These are phyloP conservation scores for Boletus bicolor DNA, from an alignment of 768 basidiomycete genomes.

Conservation along the genomic window DNA sequence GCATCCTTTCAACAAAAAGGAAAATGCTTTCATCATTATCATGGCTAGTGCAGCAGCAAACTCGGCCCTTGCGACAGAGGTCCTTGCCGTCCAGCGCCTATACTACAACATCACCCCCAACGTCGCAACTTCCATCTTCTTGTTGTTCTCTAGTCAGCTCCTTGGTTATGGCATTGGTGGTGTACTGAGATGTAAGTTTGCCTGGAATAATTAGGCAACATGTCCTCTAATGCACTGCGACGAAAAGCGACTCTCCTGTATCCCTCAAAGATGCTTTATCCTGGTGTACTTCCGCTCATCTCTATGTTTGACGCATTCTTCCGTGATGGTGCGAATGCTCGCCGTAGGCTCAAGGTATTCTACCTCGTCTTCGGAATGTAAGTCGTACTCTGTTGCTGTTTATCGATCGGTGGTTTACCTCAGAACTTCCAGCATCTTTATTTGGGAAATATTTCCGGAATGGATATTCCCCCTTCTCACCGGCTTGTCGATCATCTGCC, in stretches of 20 bases:
- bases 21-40: slow-evolving; percentile 56
- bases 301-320: slow-evolving; percentile 38
- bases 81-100: slow-evolving; percentile 51
- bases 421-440: slow-evolving; percentile 31
- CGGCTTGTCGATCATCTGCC: slow-evolving; percentile 59
- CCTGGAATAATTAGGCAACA: not conserved
- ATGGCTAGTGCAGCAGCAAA: slow-evolving; percentile 56
- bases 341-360: slow-evolving; percentile 38
- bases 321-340: slow-evolving; percentile 37
- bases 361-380: slow-evolving; percentile 29
- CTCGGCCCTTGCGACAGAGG: slow-evolving; percentile 51
- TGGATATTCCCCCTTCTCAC: slow-evolving; percentile 57
- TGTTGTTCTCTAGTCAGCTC: slow-evolving; percentile 35
- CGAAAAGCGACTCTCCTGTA: slow-evolving; percentile 36
- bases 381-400: slow-evolving; percentile 24
- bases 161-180: slow-evolving; percentile 57
- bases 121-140: slow-evolving; percentile 42
- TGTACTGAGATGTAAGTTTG: slow-evolving; percentile 42
- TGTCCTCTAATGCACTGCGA: not conserved
- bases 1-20: slow-evolving; percentile 60
- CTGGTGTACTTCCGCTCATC: slow-evolving; percentile 27
- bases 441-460: slow-evolving; percentile 27
- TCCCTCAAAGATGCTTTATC: slow-evolving; percentile 43
- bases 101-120: slow-evolving; percentile 54
- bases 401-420: not conserved